Evolutionary conservation across 1,139 yeast genomes (phyloP), one percentile per base, ranked within the genome.

Genomic region (Petasospora fabianii): DNA sequence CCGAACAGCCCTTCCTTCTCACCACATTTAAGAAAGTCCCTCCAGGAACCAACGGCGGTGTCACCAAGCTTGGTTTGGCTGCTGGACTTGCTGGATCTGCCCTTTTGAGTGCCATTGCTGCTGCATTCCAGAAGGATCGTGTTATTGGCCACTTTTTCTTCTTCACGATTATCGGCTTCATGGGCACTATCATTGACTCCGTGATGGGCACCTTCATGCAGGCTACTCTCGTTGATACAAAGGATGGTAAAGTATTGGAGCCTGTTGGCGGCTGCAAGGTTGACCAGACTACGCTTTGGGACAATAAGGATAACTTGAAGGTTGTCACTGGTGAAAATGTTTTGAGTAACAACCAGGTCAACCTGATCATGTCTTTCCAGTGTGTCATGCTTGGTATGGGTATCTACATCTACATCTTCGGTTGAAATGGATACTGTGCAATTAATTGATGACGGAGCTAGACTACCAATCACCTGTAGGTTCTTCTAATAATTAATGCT

Each of bases 31-130:
- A 56, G 24, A 57, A 58, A 5, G 71, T 73, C 32, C 76, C 77
- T 2, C 64, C 61, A 20, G 77, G 77, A 13, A 71, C 76, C 14
- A 72, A 71, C 48, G 77, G 77, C 8, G 77, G 73, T 11, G 64
- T 72, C 1, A 61, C 75, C 1, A 48, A 41, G 3, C 47, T 60
- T 7, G 77, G 76, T 0, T 43, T 71, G 15, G 32, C 53, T 3
- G 68, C 68, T 5, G 75, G 72, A 0, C 31, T 56, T 0, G 49
- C 49, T 9, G 77, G 75, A 0, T 66, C 74, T 2, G 50, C 58
- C 3, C 44, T 61, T 12, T 61, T 72, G 26, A 65, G 69, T 26
- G 22, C 54, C 0, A 37, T 69, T 6, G 42, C 66, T 5, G 41
- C 58, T 5, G 37, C 50, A 6, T 48, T 53, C 5, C 46, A 42